phyloP scores from a whole-genome alignment of 192 early-diverging fungal genomes.

The Thamnidium elegans region DNA sequence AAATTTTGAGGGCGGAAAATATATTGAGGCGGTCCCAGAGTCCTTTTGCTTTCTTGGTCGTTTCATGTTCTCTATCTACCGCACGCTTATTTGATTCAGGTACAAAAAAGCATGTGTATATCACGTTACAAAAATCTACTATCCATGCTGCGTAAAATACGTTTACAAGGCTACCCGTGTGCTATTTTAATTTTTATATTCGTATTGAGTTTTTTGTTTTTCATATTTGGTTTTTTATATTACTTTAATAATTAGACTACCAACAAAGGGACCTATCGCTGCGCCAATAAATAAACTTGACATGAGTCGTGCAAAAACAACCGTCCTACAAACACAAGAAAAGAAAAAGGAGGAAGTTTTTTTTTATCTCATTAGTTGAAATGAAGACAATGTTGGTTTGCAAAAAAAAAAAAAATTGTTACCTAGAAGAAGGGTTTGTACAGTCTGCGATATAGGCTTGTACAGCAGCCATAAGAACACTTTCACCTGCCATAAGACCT shows the following conservation, averaged over 20 bases:
- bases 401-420: neutral
- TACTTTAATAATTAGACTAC: conserved; percentile 13
- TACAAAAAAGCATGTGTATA: conserved; percentile 11
- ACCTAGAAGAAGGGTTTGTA: conserved; percentile 26
- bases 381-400: no score
- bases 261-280: conserved; percentile 7
- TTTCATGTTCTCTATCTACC: neutral
- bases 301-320: conserved; percentile 21
- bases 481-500: conserved; percentile 31
- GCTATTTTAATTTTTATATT: neutral
- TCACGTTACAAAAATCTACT: conserved; percentile 10
- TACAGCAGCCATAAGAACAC: conserved; percentile 22
- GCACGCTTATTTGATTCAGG: conserved; percentile 32
- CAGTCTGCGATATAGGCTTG: conserved; percentile 39
- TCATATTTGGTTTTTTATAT: neutral
- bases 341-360: neutral
- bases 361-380: no score
- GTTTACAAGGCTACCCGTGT: conserved; percentile 6
- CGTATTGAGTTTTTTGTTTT: neutral
- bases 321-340: neutral
- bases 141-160: conserved; percentile 22
- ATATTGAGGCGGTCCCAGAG: conserved; percentile 27
- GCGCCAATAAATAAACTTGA: conserved; percentile 17
- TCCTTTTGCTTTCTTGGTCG: neutral
- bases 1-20: conserved; percentile 26